Percentiles rank a stretch among this genome's conserved stretches.
Conservation (phyloP, 2,329 filamentous ascomycete genomes). For the Fusarium napiforme region DNA sequence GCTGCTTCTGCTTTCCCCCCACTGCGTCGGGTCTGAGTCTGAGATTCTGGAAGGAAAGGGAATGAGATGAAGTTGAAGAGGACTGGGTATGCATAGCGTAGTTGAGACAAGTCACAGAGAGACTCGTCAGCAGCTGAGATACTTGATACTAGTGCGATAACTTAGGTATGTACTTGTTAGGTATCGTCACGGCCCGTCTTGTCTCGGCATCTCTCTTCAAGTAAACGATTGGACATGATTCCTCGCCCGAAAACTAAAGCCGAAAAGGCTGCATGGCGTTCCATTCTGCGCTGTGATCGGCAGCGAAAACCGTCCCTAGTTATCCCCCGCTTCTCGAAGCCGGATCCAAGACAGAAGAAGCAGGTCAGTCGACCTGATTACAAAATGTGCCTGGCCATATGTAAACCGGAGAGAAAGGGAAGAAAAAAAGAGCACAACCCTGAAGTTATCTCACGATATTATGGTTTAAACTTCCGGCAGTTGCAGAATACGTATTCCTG, state of each 20-base stretch:
- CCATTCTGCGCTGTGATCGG: slow-evolving; percentile 31
- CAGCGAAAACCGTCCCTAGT: slow-evolving; percentile 20
- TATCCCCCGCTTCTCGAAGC: slow-evolving; percentile 40
- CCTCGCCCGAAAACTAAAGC: slow-evolving; percentile 12
- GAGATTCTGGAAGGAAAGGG: background rate
- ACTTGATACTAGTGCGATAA: background rate
- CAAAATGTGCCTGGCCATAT: background rate
- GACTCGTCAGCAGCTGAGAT: background rate
- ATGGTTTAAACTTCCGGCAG: slow-evolving; percentile 17
- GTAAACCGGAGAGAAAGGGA: background rate
- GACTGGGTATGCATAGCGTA: background rate
- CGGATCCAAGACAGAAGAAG: slow-evolving; percentile 27
- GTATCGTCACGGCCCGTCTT: slow-evolving; percentile 30
- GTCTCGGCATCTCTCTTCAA: slow-evolving; percentile 31
- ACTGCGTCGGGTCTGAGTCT: slow-evolving; percentile 6
- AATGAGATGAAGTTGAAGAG: background rate
- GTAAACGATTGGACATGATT: slow-evolving; percentile 13
- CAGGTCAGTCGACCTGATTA: slow-evolving; percentile 10
- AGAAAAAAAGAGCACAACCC: background rate
- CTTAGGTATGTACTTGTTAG: background rate
- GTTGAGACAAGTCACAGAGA: background rate
- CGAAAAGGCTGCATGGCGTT: slow-evolving; percentile 33
- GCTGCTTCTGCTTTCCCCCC: slow-evolving; percentile 1
- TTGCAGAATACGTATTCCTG: slow-evolving; percentile 15
- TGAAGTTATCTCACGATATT: background rate